Evolutionary conservation across 116 monocot species (phyloP), one percentile per base, ranked within the genome.

Genomic region (Papilionanthe hybrid): DNA sequence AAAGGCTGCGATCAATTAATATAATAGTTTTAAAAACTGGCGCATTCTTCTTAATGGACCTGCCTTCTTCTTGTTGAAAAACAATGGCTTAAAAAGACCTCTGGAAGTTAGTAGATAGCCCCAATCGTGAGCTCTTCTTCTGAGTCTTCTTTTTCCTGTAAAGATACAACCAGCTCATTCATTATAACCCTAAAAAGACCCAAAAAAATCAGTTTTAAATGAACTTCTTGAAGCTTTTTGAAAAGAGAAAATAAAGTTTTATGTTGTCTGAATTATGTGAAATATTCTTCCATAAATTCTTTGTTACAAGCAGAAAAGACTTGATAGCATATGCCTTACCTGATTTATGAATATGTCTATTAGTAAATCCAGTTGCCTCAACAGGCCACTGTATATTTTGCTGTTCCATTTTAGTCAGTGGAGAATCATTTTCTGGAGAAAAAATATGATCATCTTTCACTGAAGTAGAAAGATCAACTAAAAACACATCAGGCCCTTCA

Each of bases 11-110:
- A 57, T 47, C 27, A 10, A 79, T 73, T 53, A 67, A 10, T 15
- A 63, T 17, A 41, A 77, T 37, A 77, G 42, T 67, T 69, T 49
- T 68, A 49, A 82, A 23, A 53, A 12, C 28, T 55, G 55, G 55
- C 6, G 17, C 55, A 6, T 28, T 77, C 43, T 75, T 81, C 79
- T 89, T 72, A 47, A 43, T 44, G 43, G 77, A 13, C 71, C 73
- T 19, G 43, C 17, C 83, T 84, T 91, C 73, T 78, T 91, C 81
- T 65, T 87, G 42, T 65, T 87, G 42, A 81, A 85, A 85, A 79
- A 28, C 48, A 79, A 42, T 50, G 80, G 81, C 83, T 87, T 89
- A 77, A 83, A 67, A 67, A 86, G 42, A 79, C 66, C 44, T 77
- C 84, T 89, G 12, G 86, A 83, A 83, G 88, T 78, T 76, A 90